Base-by-base conservation (phyloP, 108 stramenopile genomes). In the Thalassiosira profunda region DNA sequence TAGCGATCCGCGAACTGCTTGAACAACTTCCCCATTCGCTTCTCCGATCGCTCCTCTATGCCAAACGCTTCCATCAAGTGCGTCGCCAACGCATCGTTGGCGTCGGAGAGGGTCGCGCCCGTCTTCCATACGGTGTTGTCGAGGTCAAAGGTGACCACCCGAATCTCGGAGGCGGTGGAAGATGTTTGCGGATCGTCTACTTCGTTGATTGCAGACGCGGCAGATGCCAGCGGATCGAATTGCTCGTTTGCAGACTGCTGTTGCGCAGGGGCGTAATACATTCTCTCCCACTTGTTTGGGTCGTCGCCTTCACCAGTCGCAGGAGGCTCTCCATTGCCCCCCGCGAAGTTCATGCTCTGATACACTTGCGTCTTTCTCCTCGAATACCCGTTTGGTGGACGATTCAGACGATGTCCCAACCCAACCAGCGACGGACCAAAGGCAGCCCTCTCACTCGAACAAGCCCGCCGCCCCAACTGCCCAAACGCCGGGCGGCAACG, bases 81-180 rank as follows among this genome's bases (percentile, higher is more conserved):
- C 2, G 46, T n/a, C 14, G 86, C 82, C 14, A 94, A 52, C 4
- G 77, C 85, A 70, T 83, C 85, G 56, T 94, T 94, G 42, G 93
- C 93, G 26, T 84, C 81, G 33, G 62, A 46, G 34, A 94, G 90
- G 7, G 87, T 86, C 14, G 68, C 70, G 1, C 58, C 58, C 0
- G 93, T 94, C 45, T 87, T 91, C 93, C 93, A 94, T 5, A 94
- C 26, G 0, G 93, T 94, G 67, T 94, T 87, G 67, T 94, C 93
- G 1, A 94, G 76, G 69, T 94, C 93, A 68, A 94, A 94, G 10
- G 93, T 73, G 23, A 94, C 67, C 9, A 94, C 81, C 31, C 81
- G 58, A 5, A 94, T 80, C 38, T 79, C 73, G 23, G 64, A 67
- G 26, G 25, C 30, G 47, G 25, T 49, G 47, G 14, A 12, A 0